phyloP scores from a whole-genome alignment of 108 stramenopile species.

The Aureococcus anophagefferens region DNA sequence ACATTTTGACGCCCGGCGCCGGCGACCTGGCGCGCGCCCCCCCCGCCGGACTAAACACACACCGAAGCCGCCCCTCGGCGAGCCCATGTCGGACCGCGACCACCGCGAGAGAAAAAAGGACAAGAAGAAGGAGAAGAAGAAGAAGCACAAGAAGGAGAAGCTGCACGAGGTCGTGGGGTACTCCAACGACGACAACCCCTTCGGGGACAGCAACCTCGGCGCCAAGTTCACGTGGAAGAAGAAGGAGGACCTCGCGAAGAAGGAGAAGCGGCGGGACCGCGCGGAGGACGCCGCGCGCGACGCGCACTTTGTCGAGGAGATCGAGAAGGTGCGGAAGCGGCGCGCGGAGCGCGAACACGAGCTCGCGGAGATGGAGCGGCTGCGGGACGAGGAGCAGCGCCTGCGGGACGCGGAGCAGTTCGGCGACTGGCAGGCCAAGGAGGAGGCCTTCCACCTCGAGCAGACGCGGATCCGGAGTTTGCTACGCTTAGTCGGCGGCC shows the following conservation, averaged over 20 bases:
- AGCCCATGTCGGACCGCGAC: too few species aligned
- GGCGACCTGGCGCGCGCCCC: too few species aligned
- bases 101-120: not conserved
- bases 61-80: too few species aligned
- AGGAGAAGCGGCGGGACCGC: conserved; percentile 14
- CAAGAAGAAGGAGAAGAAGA: not conserved
- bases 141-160: not conserved
- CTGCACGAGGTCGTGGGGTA: conserved; percentile 62
- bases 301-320: conserved; percentile 71
- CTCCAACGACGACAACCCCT: conserved; percentile 94
- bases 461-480: conserved; percentile 76
- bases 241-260: conserved; percentile 44
- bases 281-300: conserved; percentile 48
- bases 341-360: conserved; percentile 67
- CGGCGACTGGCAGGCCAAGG: conserved; percentile 93
- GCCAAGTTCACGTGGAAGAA: conserved; percentile 92
- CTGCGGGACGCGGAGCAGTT: conserved; percentile 87
- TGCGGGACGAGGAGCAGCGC: conserved; percentile 77
- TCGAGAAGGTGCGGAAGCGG: conserved; percentile 89
- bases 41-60: too few species aligned
- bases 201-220: conserved; percentile 90
- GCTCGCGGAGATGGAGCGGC: conserved; percentile 82
- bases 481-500: conserved; percentile 83
- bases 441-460: conserved; percentile 91
- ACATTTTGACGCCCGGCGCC: too few species aligned